phyloP scores from a whole-genome alignment of 2,329 filamentous ascomycete genomes.

The Talaromyces verruculosus region DNA sequence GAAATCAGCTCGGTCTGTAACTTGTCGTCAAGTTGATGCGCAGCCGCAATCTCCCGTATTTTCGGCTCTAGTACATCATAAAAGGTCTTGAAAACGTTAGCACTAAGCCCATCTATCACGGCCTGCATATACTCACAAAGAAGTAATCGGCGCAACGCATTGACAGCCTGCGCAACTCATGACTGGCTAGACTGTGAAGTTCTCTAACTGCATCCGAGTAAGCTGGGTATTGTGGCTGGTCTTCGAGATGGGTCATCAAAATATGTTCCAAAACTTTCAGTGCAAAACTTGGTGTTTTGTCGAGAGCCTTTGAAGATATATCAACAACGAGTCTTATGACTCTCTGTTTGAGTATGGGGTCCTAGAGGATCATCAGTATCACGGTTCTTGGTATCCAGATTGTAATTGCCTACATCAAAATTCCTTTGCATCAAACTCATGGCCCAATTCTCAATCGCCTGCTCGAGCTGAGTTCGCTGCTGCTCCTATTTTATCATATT shows the following conservation, averaged over 20 bases:
- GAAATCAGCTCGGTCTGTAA: slow-evolving; percentile 82
- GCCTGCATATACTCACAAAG: slow-evolving; percentile 53
- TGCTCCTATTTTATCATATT: slow-evolving; percentile 34
- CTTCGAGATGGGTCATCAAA: slow-evolving; percentile 74
- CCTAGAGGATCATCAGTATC: slow-evolving; percentile 45
- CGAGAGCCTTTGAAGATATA: slow-evolving; percentile 76
- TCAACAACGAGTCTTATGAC: slow-evolving; percentile 79
- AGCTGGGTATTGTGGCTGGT: slow-evolving; percentile 66
- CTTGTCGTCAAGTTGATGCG: slow-evolving; percentile 73
- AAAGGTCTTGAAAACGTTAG: slow-evolving; percentile 58
- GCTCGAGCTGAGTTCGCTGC: slow-evolving; percentile 40
- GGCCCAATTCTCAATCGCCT: slow-evolving; percentile 43
- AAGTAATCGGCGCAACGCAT: slow-evolving; percentile 90
- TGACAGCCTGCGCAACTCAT: slow-evolving; percentile 84
- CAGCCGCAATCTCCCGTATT: slow-evolving; percentile 73
- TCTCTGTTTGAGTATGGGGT: slow-evolving; percentile 79
- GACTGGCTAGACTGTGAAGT: slow-evolving; percentile 77
- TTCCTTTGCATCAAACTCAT: slow-evolving; percentile 41
- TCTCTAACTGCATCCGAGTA: slow-evolving; percentile 91
- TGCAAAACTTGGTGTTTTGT: slow-evolving; percentile 76
- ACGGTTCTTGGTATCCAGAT: slow-evolving; percentile 1
- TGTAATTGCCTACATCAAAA: slow-evolving; percentile 36
- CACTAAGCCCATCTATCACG: background rate
- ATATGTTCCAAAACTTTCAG: slow-evolving; percentile 89
- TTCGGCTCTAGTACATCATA: slow-evolving; percentile 84